These are phyloP conservation scores for Cyathus olla DNA, from an alignment of 1,284 basidiomycete genomes.

Conservation along the genomic window DNA sequence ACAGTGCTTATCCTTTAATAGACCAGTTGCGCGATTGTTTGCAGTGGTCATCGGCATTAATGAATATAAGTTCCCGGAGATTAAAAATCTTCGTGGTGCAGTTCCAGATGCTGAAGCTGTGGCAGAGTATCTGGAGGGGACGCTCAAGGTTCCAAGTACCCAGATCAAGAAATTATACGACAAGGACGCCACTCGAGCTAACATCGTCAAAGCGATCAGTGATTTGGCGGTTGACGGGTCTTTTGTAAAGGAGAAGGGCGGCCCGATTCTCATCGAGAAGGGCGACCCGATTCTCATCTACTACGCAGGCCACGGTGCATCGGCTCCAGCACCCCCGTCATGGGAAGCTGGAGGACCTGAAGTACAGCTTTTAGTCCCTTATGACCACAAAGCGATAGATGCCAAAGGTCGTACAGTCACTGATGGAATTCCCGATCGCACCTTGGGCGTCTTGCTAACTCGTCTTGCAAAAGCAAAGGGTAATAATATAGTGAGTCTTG, in stretches of 20 bases:
- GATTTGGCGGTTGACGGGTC: background rate
- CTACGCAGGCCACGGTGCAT: background rate
- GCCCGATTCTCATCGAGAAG: background rate
- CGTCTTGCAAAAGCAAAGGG: slow-evolving; percentile 31
- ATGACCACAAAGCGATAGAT: background rate
- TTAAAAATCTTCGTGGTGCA: background rate
- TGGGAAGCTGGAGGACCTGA: background rate
- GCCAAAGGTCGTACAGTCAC: slow-evolving; percentile 1
- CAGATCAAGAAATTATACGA: background rate
- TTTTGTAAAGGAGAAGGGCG: too few relatives aligned
- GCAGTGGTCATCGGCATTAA: background rate
- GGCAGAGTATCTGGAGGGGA: background rate
- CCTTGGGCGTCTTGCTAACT: slow-evolving; percentile 21
- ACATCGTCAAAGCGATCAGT: background rate
- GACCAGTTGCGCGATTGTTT: too few relatives aligned
- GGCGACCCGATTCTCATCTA: slow-evolving; percentile 2
- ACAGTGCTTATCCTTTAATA: too few relatives aligned
- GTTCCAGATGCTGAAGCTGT: background rate
- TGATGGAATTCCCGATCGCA: slow-evolving; percentile 32
- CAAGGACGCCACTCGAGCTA: background rate
- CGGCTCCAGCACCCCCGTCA: background rate
- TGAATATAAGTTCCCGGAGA: background rate
- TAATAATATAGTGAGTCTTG: slow-evolving; percentile 38
- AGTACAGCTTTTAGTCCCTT: background rate
- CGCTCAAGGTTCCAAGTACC: background rate